Conservation (phyloP, 108 stramenopile genomes). For the Epipyxis sp. region DNA sequence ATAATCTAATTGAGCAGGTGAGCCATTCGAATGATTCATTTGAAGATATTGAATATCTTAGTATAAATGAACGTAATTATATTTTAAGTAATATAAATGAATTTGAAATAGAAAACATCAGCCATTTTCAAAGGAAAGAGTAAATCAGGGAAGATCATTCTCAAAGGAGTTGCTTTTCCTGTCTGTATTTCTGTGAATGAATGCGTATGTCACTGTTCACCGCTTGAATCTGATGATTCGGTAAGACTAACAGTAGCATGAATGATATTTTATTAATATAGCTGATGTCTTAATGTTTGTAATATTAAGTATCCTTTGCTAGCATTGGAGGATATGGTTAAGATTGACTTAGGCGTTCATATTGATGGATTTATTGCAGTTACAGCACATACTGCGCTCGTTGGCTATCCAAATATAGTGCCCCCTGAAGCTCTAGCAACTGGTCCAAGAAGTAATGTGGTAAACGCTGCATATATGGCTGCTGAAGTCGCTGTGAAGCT, state of each 20-base stretch:
- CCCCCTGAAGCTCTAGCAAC: slow-evolving; percentile 54
- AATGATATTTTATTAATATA: neutral
- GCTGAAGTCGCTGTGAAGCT: slow-evolving; percentile 83
- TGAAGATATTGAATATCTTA: neutral
- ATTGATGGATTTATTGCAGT: slow-evolving; percentile 98
- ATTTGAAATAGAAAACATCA: slow-evolving; percentile 51
- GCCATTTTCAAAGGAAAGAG: slow-evolving; percentile 78
- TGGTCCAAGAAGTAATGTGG: slow-evolving; percentile 66
- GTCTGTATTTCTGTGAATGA: slow-evolving; percentile 98
- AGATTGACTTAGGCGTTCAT: slow-evolving; percentile 95
- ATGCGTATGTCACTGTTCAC: slow-evolving; percentile 91
- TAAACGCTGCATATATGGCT: slow-evolving; percentile 90
- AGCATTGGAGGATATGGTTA: slow-evolving; percentile 92
- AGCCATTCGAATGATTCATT: neutral
- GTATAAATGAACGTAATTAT: slow-evolving; percentile 4
- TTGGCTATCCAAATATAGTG: slow-evolving; percentile 49
- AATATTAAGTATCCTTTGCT: slow-evolving; percentile 44
- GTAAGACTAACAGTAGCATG: too few relatives aligned
- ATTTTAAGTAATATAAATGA: slow-evolving; percentile 64
- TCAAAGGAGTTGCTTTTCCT: slow-evolving; percentile 97
- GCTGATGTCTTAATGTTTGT: slow-evolving; percentile 29
- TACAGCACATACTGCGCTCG: slow-evolving; percentile 90
- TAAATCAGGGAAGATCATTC: slow-evolving; percentile 71
- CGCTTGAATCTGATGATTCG: slow-evolving; percentile 76
- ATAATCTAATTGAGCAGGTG: slow-evolving; percentile 52